phyloP scores from a whole-genome alignment of 2,329 filamentous ascomycete genomes.

The Didymella pomorum region DNA sequence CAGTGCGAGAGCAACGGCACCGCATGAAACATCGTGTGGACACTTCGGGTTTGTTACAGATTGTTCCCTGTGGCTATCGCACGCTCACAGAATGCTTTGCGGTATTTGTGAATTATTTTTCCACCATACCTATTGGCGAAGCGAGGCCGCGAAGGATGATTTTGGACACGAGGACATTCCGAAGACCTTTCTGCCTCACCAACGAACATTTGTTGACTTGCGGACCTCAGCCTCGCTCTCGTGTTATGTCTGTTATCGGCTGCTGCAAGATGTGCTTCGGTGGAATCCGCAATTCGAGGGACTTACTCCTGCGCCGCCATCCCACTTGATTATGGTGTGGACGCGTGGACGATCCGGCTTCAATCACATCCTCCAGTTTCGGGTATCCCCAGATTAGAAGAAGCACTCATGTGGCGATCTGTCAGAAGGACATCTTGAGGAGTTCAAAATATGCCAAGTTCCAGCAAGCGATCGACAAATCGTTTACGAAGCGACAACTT shows the following conservation, averaged over 20 bases:
- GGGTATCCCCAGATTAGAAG: background rate
- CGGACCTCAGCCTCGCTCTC: background rate
- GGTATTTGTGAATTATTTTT: background rate
- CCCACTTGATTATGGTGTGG: no score
- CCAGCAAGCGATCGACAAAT: no score
- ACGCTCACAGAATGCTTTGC: background rate
- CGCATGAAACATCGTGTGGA: no score
- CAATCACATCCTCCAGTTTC: background rate
- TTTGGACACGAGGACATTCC: no score
- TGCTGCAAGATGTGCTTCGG: background rate
- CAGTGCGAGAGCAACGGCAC: no score
- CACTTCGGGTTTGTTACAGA: no score
- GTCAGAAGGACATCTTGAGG: background rate
- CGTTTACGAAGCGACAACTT: background rate
- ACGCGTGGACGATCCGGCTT: no score
- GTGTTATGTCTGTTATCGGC: background rate
- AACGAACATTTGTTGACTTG: background rate
- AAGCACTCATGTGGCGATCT: no score
- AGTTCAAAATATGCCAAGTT: background rate
- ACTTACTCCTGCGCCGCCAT: background rate
- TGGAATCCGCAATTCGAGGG: background rate
- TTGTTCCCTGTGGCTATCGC: background rate
- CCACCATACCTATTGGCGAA: background rate
- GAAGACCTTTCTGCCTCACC: background rate
- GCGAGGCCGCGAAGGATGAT: background rate